Evolutionary conservation across 306 rosid genomes (phyloP), one percentile per base, ranked within the genome.

Genomic region (Inga leiocalycina): DNA sequence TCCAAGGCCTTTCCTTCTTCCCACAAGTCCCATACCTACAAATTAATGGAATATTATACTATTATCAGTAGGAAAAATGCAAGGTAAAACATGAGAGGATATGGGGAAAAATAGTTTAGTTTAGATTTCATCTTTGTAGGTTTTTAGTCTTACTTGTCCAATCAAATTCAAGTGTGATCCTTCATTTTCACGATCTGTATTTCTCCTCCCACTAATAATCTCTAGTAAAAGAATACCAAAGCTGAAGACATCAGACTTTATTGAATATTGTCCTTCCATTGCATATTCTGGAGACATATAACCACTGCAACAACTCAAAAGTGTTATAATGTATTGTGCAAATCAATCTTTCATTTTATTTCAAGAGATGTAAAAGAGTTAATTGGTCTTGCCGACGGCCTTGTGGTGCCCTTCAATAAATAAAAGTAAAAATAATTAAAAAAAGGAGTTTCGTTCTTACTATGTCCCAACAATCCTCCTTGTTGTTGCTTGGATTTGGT

Each of bases 21-120:
- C 94, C 94, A 91, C 30, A 87, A 76, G 15, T 86, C 77, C 94
- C 91, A 89, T 7, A 59, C 89, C 94, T 91, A 6, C 71, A 76
- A 62, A 11, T 62, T 27, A 11, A 62, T 62, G 35, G 10, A 8
- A 20, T 0, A 56, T 56, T 56, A 19, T 54, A 6, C 64, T 20
- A 8, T 56, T n/a, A 56, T 56, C 15, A 10, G 34, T 0, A 59
- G 32, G 30, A n/a, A 59, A 59, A 22, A 9, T 59, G 66, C 8
- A 1, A 59, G 66, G 13, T 59, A 59, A 59, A 52, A 49, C 16
- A 49, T 49, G 17, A 48, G 54, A 14, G 22, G 27, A 20, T 20
- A 59, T 10, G 14, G 32, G 27, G 27, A 4, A 27, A 27, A 0
- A 3, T 11, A 10, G 62, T 56, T 22, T 56, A 56, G 6, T 61